phyloP scores from a whole-genome alignment of 345 rosid genomes.

The Eutrema japonicum region DNA sequence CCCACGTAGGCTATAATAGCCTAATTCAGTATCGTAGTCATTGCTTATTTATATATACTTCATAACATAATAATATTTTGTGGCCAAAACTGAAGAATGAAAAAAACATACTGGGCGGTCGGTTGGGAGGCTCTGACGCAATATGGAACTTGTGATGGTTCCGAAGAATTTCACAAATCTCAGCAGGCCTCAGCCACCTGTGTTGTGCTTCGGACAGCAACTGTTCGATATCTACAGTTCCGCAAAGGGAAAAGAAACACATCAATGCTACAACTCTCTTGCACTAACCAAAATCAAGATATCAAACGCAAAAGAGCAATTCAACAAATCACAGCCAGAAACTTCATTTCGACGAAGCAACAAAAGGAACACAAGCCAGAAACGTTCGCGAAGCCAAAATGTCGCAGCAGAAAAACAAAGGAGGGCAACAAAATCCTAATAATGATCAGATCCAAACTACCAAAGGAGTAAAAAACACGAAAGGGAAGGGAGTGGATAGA shows the following conservation, averaged over 20 bases:
- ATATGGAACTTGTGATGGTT: constrained; percentile 79
- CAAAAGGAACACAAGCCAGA: not conserved
- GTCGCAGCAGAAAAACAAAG: constrained; percentile 13
- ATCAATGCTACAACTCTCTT: constrained; percentile 15
- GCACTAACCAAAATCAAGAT: constrained; percentile 12
- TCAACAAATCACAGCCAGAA: not conserved
- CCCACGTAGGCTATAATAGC: constrained; percentile 10
- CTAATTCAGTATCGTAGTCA: not conserved
- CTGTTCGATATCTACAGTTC: constrained; percentile 49
- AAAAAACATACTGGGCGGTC: constrained; percentile 74
- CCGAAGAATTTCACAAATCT: constrained; percentile 91
- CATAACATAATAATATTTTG: constrained; percentile 1
- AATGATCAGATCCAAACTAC: constrained; percentile 36
- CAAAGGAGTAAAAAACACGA: constrained; percentile 1
- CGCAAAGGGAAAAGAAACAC: constrained; percentile 15
- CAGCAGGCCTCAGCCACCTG: constrained; percentile 96
- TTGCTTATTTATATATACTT: not conserved
- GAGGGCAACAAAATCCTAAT: not conserved
- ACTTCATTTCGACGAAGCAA: constrained; percentile 2
- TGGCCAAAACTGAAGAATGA: not conserved
- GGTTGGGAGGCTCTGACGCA: constrained; percentile 71
- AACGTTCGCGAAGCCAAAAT: constrained; percentile 10
- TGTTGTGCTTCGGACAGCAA: constrained; percentile 73
- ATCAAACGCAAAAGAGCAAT: constrained; percentile 22
- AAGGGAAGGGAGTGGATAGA: not conserved